These are phyloP conservation scores for Isabelozyma heimii DNA, from an alignment of 805 yeast species.

Conservation along the genomic window DNA sequence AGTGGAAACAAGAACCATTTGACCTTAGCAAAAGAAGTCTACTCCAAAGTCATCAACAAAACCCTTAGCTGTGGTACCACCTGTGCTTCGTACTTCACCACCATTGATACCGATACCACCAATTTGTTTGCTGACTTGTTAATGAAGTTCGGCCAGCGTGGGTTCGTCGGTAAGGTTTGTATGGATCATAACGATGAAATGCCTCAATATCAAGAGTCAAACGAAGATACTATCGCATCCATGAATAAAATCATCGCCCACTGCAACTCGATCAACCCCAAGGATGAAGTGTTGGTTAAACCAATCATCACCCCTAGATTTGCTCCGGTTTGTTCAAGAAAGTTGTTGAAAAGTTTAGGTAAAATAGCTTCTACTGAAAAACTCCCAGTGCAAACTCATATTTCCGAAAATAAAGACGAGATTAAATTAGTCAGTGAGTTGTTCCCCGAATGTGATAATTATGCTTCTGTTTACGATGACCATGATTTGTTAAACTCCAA, in stretches of 20 bases:
- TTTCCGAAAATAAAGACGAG: conserved; percentile 79
- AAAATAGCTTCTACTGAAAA: conserved; percentile 43
- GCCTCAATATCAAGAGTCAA: conserved; percentile 69
- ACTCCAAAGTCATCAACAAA: conserved; percentile 61
- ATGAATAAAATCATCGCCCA: conserved; percentile 59
- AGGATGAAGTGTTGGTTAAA: conserved; percentile 45
- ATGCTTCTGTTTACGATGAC: conserved; percentile 74
- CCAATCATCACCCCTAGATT: conserved; percentile 92
- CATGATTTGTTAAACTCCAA: conserved; percentile 56
- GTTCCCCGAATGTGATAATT: conserved; percentile 68
- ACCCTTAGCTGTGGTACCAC: conserved; percentile 86
- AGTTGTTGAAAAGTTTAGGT: conserved; percentile 64
- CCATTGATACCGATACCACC: conserved; percentile 77
- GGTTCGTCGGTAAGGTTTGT: conserved; percentile 89
- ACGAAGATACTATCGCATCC: conserved; percentile 50
- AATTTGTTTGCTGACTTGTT: conserved; percentile 74
- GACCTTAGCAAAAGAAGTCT: conserved; percentile 57
- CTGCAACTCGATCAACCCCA: conserved; percentile 52
- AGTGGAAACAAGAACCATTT: conserved; percentile 43
- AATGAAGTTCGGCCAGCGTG: conserved; percentile 72
- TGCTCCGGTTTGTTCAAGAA: conserved; percentile 80
- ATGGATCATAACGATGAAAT: conserved; percentile 72
- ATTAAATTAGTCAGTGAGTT: conserved; percentile 66
- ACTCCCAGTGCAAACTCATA: conserved; percentile 83
- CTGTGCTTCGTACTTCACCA: conserved; percentile 87